These are phyloP conservation scores for Trichomonas gallinae DNA, from an alignment of 208 protist species.

Conservation along the genomic window DNA sequence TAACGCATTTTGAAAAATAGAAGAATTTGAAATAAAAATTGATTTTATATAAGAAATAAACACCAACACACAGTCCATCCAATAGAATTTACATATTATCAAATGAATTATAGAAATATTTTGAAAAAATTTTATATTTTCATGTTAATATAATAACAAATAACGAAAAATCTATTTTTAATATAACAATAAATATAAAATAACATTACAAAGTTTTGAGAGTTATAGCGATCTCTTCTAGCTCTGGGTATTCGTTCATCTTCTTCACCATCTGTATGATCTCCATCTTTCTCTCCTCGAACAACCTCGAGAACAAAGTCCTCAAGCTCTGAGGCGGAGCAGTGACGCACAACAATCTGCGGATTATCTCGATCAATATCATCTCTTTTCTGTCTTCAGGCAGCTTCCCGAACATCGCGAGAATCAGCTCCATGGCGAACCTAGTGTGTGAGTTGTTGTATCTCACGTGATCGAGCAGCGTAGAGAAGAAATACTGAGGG, in stretches of 20 bases:
- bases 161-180: too few species aligned
- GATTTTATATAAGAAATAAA: too few species aligned
- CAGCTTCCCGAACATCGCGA: background rate
- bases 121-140: too few species aligned
- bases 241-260: background rate
- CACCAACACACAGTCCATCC: too few species aligned
- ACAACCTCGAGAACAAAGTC: background rate
- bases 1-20: too few species aligned
- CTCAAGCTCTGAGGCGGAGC: background rate
- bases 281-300: background rate
- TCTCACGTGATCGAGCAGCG: background rate
- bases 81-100: too few species aligned
- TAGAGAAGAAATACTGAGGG: background rate
- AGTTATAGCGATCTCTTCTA: background rate
- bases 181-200: background rate
- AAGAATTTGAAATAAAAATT: too few species aligned
- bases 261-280: background rate
- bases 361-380: background rate
- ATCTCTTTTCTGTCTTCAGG: background rate
- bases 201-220: background rate
- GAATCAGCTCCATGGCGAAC: background rate
- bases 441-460: background rate
- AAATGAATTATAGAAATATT: too few species aligned
- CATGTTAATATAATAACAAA: too few species aligned
- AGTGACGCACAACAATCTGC: background rate